Evolutionary conservation across 257 asterid genomes (phyloP).

Genomic region (Verbena officinalis): DNA sequence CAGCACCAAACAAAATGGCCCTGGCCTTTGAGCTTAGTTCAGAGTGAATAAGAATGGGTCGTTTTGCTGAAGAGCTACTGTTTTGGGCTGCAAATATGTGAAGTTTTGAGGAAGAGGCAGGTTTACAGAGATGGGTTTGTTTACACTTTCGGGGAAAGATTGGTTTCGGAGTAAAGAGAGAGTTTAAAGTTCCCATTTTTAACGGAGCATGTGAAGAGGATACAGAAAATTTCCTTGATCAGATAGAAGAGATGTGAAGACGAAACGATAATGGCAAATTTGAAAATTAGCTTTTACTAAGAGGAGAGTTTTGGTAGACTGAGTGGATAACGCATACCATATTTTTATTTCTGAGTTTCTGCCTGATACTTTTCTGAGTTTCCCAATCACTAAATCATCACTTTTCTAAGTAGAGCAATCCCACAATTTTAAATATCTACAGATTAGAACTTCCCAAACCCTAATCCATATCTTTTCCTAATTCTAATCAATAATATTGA

Average conservation of each 20-base stretch:
- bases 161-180: conserved; percentile 34
- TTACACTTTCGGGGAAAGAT: conserved; percentile 31
- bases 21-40: conserved; percentile 33
- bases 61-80: conserved; percentile 24
- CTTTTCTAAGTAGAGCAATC: no score
- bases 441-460: no score
- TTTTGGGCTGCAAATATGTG: conserved; percentile 28
- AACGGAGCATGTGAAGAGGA: not conserved
- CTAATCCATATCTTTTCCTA: no score
- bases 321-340: no score
- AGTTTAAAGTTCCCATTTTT: conserved; percentile 39
- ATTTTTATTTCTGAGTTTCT: no score
- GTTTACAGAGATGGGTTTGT: conserved; percentile 19
- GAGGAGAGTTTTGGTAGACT: not conserved
- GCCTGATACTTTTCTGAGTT: no score
- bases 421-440: no score
- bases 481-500: no score
- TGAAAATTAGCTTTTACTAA: no score
- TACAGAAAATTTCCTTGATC: not conserved
- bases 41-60: conserved; percentile 23
- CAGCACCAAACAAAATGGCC: conserved; percentile 52
- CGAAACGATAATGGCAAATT: not conserved
- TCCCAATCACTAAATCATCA: no score
- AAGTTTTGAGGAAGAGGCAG: conserved; percentile 27
- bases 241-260: not conserved